Evolutionary conservation across 2,329 filamentous ascomycete genomes (phyloP).

Genomic region (Talaromyces sp.): DNA sequence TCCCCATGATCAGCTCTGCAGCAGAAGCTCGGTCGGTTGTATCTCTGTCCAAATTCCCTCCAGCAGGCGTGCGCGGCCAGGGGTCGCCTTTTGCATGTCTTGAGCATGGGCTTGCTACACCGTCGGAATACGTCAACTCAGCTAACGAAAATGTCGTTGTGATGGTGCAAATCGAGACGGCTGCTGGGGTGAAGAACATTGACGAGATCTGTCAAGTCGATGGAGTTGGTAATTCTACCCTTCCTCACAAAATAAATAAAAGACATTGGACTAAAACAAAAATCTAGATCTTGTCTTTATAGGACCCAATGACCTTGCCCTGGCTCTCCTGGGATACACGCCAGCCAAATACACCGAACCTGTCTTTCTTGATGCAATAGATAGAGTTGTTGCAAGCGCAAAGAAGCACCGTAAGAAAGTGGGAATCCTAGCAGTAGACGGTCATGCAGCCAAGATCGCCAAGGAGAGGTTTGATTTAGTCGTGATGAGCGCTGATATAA

Average conservation of each 20-base stretch:
- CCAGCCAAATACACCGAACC: slow-evolving; percentile 3
- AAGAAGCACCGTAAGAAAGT: slow-evolving; percentile 1
- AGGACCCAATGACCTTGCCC: slow-evolving; percentile 23
- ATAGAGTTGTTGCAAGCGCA: neutral
- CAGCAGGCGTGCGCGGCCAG: slow-evolving; percentile 24
- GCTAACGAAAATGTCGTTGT: slow-evolving; percentile 31
- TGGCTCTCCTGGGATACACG: slow-evolving; percentile 2
- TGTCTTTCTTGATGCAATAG: slow-evolving; percentile 2
- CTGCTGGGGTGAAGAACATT: slow-evolving; percentile 34
- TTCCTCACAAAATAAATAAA: too few species aligned
- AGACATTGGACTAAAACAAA: neutral
- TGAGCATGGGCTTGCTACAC: slow-evolving; percentile 27
- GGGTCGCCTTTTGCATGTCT: slow-evolving; percentile 24
- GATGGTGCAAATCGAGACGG: slow-evolving; percentile 37
- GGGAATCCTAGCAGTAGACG: neutral
- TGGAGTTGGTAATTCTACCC: slow-evolving; percentile 20
- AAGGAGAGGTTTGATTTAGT: slow-evolving; percentile 2
- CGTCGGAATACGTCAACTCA: slow-evolving; percentile 26
- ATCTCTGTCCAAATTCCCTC: slow-evolving; percentile 24
- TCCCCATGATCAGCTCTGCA: slow-evolving; percentile 44
- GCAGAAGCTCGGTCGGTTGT: slow-evolving; percentile 34
- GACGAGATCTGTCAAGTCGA: slow-evolving; percentile 34
- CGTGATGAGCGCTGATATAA: slow-evolving; percentile 2
- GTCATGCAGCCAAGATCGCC: neutral
- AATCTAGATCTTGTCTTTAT: slow-evolving; percentile 30